A percentile compares a stretch with the other conserved stretches of the same genome.
phyloP scores from a whole-genome alignment of 345 rosid genomes.

The Sonneratia caseolaris region DNA sequence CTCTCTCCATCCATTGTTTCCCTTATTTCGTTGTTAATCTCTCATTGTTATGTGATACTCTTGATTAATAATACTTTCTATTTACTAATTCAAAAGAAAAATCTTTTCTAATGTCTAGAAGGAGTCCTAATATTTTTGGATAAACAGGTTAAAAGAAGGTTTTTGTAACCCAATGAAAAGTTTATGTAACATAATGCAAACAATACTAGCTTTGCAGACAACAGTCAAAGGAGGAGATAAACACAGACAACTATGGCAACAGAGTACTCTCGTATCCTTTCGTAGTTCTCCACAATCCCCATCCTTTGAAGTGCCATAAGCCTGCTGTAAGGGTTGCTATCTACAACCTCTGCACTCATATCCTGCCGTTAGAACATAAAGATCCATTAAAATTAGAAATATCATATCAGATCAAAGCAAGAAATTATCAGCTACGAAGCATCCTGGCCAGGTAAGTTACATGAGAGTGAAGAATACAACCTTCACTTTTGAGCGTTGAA shows the following conservation, averaged over 20 bases:
- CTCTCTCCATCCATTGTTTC: background rate
- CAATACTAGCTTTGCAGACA: background rate
- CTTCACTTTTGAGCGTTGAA: constrained; percentile 69
- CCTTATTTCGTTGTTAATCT: background rate
- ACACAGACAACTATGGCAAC: constrained; percentile 91
- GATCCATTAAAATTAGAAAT: constrained; percentile 4
- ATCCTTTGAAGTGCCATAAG: constrained; percentile 99
- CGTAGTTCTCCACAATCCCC: constrained; percentile 90
- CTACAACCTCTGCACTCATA: constrained; percentile 92
- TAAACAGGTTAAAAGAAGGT: background rate
- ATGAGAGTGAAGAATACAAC: constrained; percentile 16
- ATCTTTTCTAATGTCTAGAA: background rate
- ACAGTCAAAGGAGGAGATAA: constrained; percentile 19
- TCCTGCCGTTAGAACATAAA: constrained; percentile 40
- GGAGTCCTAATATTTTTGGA: background rate
- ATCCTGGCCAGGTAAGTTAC: background rate
- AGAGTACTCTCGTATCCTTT: constrained; percentile 76
- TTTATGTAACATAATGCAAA: background rate
- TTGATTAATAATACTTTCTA: too few species aligned
- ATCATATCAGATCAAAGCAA: background rate
- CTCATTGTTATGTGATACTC: background rate
- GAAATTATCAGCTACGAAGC: background rate
- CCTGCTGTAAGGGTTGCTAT: constrained; percentile 95
- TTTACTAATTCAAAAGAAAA: background rate
- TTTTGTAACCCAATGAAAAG: background rate